These are phyloP conservation scores for Fusarium agapanthi DNA, from an alignment of 2,329 filamentous ascomycete species.

Conservation along the genomic window DNA sequence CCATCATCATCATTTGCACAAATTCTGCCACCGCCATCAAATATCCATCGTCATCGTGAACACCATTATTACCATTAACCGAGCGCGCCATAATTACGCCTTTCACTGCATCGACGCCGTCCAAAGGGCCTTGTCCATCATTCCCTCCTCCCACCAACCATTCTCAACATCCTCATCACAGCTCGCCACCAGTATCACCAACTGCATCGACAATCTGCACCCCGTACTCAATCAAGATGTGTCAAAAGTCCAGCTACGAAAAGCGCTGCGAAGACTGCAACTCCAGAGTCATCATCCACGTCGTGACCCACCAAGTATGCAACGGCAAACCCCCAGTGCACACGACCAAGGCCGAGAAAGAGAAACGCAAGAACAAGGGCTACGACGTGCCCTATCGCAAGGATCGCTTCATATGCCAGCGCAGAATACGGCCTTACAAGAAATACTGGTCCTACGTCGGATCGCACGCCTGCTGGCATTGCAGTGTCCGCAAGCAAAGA, in stretches of 20 bases:
- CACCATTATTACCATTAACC: fast-evolving
- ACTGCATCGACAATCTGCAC: neutral
- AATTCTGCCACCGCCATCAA: neutral
- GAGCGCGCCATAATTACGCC: neutral
- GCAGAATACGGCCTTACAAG: neutral
- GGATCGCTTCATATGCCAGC: neutral
- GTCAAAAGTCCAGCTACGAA: neutral
- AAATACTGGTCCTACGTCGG: neutral
- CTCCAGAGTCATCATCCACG: neutral
- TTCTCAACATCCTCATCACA: neutral
- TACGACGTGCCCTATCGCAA: neutral
- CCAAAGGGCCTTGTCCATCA: fast-evolving
- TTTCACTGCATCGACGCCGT: neutral
- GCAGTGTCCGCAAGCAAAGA: neutral
- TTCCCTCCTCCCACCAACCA: neutral
- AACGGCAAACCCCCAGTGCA: neutral
- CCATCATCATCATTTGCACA: neutral
- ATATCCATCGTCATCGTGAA: too few species aligned
- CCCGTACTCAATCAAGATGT: neutral
- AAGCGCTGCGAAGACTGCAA: neutral
- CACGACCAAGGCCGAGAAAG: neutral
- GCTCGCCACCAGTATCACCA: neutral
- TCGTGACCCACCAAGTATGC: neutral
- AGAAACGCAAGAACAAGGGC: neutral
- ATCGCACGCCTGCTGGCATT: neutral